A percentile compares a stretch with the other conserved stretches of the same genome.
These are phyloP conservation scores for Phaseolus coccineus DNA, from an alignment of 331 rosid genomes.

Conservation along the genomic window DNA sequence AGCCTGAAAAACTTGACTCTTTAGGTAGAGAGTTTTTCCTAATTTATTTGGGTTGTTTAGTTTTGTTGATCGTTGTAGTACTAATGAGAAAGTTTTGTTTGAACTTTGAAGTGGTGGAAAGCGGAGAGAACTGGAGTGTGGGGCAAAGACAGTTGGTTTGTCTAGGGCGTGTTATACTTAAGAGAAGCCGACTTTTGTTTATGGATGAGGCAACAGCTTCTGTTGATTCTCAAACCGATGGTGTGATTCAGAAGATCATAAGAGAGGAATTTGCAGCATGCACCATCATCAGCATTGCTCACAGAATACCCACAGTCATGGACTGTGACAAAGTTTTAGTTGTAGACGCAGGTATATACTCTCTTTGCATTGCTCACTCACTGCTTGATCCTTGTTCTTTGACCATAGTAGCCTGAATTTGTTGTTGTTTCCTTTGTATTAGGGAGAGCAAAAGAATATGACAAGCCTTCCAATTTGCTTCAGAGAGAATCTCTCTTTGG, in stretches of 20 bases:
- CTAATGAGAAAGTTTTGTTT: neutral
- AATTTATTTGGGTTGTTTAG: neutral
- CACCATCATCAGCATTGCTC: conserved; percentile 86
- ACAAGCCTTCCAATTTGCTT: conserved; percentile 65
- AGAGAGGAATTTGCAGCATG: conserved; percentile 73
- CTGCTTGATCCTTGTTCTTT: neutral
- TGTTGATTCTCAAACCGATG: conserved; percentile 79
- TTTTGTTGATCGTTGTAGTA: neutral
- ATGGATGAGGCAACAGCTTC: conserved; percentile 90
- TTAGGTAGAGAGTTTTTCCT: conserved; percentile 51
- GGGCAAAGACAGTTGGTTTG: conserved; percentile 87
- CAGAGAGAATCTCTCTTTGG: conserved; percentile 69
- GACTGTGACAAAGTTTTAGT: conserved; percentile 76
- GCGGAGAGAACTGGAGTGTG: conserved; percentile 88
- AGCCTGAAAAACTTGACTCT: conserved; percentile 70
- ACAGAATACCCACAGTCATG: conserved; percentile 88
- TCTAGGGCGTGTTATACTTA: conserved; percentile 75
- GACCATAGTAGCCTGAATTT: neutral
- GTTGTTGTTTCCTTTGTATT: neutral
- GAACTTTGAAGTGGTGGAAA: conserved; percentile 57
- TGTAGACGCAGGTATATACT: conserved; percentile 63
- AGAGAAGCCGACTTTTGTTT: conserved; percentile 66
- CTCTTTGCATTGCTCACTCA: conserved; percentile 2
- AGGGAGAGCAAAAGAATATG: conserved; percentile 76
- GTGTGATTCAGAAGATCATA: conserved; percentile 71